Evolutionary conservation across 495 filamentous ascomycete genomes (phyloP), one percentile per base, ranked within the genome.

Genomic region (Platismatia glauca): DNA sequence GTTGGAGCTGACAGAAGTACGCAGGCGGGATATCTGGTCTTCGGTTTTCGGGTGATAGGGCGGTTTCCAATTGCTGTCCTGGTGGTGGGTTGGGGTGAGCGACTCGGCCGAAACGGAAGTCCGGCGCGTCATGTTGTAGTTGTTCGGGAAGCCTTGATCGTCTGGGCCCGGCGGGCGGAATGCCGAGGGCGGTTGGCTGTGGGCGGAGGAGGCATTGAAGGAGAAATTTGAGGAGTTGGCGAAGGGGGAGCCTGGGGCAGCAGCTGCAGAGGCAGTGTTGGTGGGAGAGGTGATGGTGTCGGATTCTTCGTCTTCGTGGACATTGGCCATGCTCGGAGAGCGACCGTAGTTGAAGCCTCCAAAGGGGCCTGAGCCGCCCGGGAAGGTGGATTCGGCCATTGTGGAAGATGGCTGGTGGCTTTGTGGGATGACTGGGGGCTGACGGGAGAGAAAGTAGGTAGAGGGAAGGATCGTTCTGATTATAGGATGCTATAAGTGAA

Each of bases 61-160:
- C 18, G 94, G 90, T 13, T 85, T 81, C 94, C 94, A 98, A 72
- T 92, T 94, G 63, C 93, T 90, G 68, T 88, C 84, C 62, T 83
- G 81, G 41, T 89, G 85, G 9, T 88, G 86, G 39, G 87, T 87
- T 20, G 94, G 94, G 73, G 95, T 95, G 66, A 98, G 79, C 5
- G 91, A 96, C 75, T 98, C 94, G 55, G 94, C 94, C 55, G 95
- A 97, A 37, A 98, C 95, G 9, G 94, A 97, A 27, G 91, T 96
- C 53, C 94, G 90, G 63, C 94, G 89, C 69, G 82, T 87, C 79
- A 96, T 84, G 71, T 92, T 93, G 75, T 97, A 98, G 71, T 97
- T 92, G 64, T 82, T 88, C 50, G 95, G 95, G 69, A 96, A 91
- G 61, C 87, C 88, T 56, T 89, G 84, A 37, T 80, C 74, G 59